phyloP scores from a whole-genome alignment of 1,139 yeast species.

The Geotrichum citri-aurantii region DNA sequence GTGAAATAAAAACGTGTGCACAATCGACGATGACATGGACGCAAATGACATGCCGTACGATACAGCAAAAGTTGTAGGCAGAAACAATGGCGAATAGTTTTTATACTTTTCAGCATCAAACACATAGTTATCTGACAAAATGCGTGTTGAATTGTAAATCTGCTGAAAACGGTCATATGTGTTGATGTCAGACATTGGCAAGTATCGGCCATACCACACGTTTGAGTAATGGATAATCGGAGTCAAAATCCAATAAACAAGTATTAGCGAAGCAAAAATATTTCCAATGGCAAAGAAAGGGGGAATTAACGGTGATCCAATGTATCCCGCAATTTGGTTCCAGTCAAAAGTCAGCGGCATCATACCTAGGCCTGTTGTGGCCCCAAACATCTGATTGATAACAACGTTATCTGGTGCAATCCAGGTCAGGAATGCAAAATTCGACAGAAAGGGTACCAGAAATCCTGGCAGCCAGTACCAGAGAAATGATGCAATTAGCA shows the following conservation, averaged over 20 bases:
- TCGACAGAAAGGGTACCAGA: constrained; percentile 46
- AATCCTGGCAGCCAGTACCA: constrained; percentile 58
- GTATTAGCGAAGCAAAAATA: constrained; percentile 43
- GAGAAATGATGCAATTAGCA: constrained; percentile 39
- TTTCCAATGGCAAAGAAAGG: constrained; percentile 56
- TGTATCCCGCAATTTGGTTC: constrained; percentile 51
- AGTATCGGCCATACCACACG: constrained; percentile 46
- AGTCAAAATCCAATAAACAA: constrained; percentile 43
- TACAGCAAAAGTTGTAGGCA: constrained; percentile 58
- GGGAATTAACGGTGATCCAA: constrained; percentile 62
- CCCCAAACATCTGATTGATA: constrained; percentile 59
- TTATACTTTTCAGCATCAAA: constrained; percentile 48
- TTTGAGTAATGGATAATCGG: constrained; percentile 49
- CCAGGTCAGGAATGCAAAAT: constrained; percentile 53
- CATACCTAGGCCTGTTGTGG: constrained; percentile 54
- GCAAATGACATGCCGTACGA: constrained; percentile 63
- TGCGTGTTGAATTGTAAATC: constrained; percentile 41
- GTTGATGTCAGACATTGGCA: constrained; percentile 45
- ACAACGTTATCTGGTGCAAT: constrained; percentile 49
- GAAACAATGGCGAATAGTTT: constrained; percentile 53
- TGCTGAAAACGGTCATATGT: constrained; percentile 45
- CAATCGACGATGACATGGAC: constrained; percentile 51
- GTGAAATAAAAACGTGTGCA: constrained; percentile 52
- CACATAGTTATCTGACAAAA: constrained; percentile 42
- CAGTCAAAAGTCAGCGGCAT: constrained; percentile 58